A percentile compares a stretch with the other conserved stretches of the same genome.
These are phyloP conservation scores for Tuber borchii DNA, from an alignment of 495 filamentous ascomycete genomes.

Conservation along the genomic window DNA sequence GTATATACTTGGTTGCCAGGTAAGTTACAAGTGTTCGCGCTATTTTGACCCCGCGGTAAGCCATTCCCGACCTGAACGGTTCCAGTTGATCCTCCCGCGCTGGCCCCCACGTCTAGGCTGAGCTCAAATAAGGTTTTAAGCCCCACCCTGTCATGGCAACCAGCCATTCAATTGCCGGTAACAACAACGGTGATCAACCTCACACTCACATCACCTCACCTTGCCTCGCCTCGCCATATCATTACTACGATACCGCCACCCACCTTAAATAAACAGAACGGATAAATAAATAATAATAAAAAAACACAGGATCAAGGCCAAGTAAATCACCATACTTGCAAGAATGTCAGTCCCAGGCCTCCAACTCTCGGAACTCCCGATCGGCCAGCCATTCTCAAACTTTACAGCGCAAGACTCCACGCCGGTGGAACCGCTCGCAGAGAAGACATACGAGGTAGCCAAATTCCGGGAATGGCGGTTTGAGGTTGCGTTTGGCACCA, in stretches of 20 bases:
- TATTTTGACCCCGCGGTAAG: too few species aligned
- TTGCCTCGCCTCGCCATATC: not conserved
- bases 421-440: slow-evolving; percentile 26
- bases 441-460: slow-evolving; percentile 45
- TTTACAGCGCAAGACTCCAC: slow-evolving; percentile 27
- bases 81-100: not conserved
- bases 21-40: too few species aligned
- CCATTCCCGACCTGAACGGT: too few species aligned
- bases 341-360: slow-evolving; percentile 38
- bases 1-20: too few species aligned
- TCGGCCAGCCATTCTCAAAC: slow-evolving; percentile 35
- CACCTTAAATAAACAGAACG: not conserved
- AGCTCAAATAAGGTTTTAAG: slow-evolving; percentile 38
- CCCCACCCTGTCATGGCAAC: slow-evolving; percentile 15
- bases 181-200: not conserved
- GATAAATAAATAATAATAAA: too few species aligned
- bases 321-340: not conserved
- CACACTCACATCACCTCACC: not conserved
- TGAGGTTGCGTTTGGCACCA: slow-evolving; percentile 65
- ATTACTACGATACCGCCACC: not conserved
- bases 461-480: slow-evolving; percentile 78
- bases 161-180: slow-evolving; percentile 8
- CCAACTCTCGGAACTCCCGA: slow-evolving; percentile 37
- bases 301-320: not conserved
- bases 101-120: slow-evolving; percentile 3